A percentile compares a stretch with the other conserved stretches of the same genome.
phyloP scores from a whole-genome alignment of 2,329 filamentous ascomycete genomes.

The Exophiala xenobiotica region DNA sequence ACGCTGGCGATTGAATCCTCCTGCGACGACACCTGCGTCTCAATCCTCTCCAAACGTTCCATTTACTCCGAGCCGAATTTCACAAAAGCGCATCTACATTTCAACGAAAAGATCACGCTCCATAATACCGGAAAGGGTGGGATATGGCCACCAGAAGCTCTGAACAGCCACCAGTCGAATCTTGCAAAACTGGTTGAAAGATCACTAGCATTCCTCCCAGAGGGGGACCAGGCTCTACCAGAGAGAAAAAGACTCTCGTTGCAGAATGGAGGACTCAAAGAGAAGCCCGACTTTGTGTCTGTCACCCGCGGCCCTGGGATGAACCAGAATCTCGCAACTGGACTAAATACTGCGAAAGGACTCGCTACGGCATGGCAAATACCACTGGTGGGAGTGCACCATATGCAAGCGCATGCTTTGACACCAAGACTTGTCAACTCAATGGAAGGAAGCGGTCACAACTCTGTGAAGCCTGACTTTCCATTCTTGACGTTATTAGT shows the following conservation, averaged over 20 bases:
- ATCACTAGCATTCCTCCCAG: constrained; percentile 59
- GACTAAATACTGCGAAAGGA: constrained; percentile 82
- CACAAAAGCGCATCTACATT: constrained; percentile 61
- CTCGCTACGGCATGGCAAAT: constrained; percentile 79
- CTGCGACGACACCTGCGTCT: constrained; percentile 88
- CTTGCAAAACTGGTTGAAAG: constrained; percentile 67
- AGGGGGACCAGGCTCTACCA: constrained; percentile 23
- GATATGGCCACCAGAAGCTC: constrained; percentile 74
- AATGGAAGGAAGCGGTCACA: constrained; percentile 42
- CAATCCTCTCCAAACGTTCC: constrained; percentile 65
- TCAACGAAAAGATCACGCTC: constrained; percentile 78
- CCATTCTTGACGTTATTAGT: constrained; percentile 87
- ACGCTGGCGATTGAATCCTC: constrained; percentile 50
- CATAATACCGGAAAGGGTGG: constrained; percentile 73
- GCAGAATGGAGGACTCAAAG: constrained; percentile 35
- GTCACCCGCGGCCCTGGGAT: constrained; percentile 91
- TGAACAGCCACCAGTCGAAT: constrained; percentile 70
- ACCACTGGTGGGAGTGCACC: constrained; percentile 82
- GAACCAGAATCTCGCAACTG: constrained; percentile 72
- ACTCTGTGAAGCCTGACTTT: constrained; percentile 55
- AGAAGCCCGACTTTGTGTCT: constrained; percentile 76
- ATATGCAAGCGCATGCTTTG: constrained; percentile 96
- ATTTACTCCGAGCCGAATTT: not conserved
- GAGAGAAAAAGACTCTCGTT: constrained; percentile 9
- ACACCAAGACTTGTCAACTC: constrained; percentile 76